A percentile compares a stretch with the other conserved stretches of the same genome.
These are phyloP conservation scores for Amphirosellinia nigrospora DNA, from an alignment of 495 filamentous ascomycete species.

Conservation along the genomic window DNA sequence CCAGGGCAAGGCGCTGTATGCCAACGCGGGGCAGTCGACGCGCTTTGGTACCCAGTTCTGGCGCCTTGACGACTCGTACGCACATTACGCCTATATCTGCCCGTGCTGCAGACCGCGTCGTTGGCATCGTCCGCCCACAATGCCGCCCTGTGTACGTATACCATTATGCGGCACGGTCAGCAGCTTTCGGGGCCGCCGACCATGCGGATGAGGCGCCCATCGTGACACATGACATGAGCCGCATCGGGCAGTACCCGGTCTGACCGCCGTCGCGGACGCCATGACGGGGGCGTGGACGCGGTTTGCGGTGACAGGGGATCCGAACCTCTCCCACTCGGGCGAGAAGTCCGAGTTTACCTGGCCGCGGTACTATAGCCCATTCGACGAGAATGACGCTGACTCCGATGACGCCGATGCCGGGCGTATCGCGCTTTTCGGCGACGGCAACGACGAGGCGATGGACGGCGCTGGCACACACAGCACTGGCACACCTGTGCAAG, in stretches of 20 bases:
- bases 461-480: slow-evolving; percentile 44
- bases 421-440: slow-evolving; percentile 60
- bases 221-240: slow-evolving; percentile 58
- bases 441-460: slow-evolving; percentile 64
- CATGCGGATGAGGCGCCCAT: slow-evolving; percentile 65
- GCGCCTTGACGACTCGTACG: slow-evolving; percentile 67
- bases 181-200: slow-evolving; percentile 57
- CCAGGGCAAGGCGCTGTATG: slow-evolving; percentile 31
- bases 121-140: slow-evolving; percentile 46
- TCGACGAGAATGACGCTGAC: slow-evolving; percentile 31
- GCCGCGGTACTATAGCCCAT: slow-evolving; percentile 40
- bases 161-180: slow-evolving; percentile 60
- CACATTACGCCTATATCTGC: slow-evolving; percentile 72
- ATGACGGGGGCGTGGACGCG: slow-evolving; percentile 63
- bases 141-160: slow-evolving; percentile 60
- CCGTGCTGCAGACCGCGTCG: slow-evolving; percentile 66
- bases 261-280: slow-evolving; percentile 55
- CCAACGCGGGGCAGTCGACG: slow-evolving; percentile 34
- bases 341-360: slow-evolving; percentile 27
- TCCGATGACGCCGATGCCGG: slow-evolving; percentile 36
- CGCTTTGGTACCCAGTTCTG: slow-evolving; percentile 61
- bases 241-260: slow-evolving; percentile 46
- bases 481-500: slow-evolving; percentile 51
- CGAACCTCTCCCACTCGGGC: slow-evolving; percentile 47
- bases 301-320: slow-evolving; percentile 61